A percentile compares a stretch with the other conserved stretches of the same genome.
phyloP scores from a whole-genome alignment of 1,139 yeast species.

The Wickerhamomyces sp. region DNA sequence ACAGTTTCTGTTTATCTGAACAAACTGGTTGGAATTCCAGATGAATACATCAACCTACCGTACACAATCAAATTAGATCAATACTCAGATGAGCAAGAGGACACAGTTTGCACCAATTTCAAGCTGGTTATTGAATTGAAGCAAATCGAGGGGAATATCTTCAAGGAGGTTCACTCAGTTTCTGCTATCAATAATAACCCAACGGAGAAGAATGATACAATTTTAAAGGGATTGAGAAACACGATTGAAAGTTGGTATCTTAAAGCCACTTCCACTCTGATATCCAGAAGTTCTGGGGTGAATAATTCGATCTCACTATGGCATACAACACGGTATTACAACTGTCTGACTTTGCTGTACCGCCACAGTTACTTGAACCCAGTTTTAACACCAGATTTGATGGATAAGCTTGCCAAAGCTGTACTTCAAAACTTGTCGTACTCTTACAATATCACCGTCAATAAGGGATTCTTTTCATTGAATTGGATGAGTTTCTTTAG shows the following conservation, averaged over 20 bases:
- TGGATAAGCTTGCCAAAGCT: slow-evolving; percentile 12
- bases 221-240: slow-evolving; percentile 10
- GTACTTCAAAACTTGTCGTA: slow-evolving; percentile 20
- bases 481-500: slow-evolving; percentile 19
- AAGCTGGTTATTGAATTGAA: slow-evolving; percentile 11
- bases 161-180: slow-evolving; percentile 16
- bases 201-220: slow-evolving; percentile 6
- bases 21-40: slow-evolving; percentile 16
- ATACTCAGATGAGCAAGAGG: slow-evolving; percentile 7
- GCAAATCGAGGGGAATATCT: slow-evolving; percentile 16
- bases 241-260: slow-evolving; percentile 17
- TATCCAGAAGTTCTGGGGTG: not conserved
- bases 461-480: slow-evolving; percentile 6
- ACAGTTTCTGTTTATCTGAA: slow-evolving; percentile 18
- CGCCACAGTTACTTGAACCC: slow-evolving; percentile 18
- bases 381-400: slow-evolving; percentile 7
- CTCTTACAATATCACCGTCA: slow-evolving; percentile 14
- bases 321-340: slow-evolving; percentile 18
- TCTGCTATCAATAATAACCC: slow-evolving; percentile 12
- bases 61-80: slow-evolving; percentile 11
- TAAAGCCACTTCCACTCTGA: slow-evolving; percentile 10
- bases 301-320: slow-evolving; percentile 9
- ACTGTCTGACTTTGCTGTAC: slow-evolving; percentile 15
- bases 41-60: slow-evolving; percentile 17
- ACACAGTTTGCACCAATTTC: slow-evolving; percentile 3